phyloP scores from a whole-genome alignment of 2,329 filamentous ascomycete genomes.

The Dryadomyces quercus-mongolicae region DNA sequence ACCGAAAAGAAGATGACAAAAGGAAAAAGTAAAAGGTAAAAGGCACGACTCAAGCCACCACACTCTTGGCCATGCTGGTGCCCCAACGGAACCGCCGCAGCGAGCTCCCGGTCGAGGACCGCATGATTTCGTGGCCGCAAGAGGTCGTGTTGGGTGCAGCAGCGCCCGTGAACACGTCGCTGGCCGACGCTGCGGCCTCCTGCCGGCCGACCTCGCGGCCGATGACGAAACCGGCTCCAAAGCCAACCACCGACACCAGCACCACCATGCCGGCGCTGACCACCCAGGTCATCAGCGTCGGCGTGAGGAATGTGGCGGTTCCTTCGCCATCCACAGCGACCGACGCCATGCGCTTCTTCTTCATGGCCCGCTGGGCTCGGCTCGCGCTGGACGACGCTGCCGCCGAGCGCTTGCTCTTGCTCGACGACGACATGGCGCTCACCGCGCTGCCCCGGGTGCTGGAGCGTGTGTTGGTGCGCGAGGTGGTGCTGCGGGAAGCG shows the following conservation, averaged over 20 bases:
- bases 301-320: constrained; percentile 32
- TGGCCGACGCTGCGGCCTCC: constrained; percentile 31
- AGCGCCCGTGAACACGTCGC: constrained; percentile 29
- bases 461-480: neutral
- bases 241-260: constrained; percentile 55
- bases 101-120: constrained; percentile 34
- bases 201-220: constrained; percentile 54
- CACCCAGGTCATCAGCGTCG: constrained; percentile 52
- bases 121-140: constrained; percentile 40
- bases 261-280: constrained; percentile 56
- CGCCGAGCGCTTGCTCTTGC: constrained; percentile 2
- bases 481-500: neutral
- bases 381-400: constrained; percentile 5
- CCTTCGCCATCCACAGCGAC: constrained; percentile 20
- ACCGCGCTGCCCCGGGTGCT: constrained; percentile 12
- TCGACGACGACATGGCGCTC: neutral
- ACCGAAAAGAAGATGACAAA: neutral
- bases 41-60: constrained; percentile 25
- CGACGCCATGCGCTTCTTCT: constrained; percentile 34
- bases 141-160: constrained; percentile 30
- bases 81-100: constrained; percentile 44
- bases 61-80: constrained; percentile 33
- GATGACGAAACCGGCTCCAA: constrained; percentile 51
- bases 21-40: neutral
- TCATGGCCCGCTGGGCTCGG: constrained; percentile 13